These are phyloP conservation scores for Lactarius deliciosus DNA, from an alignment of 768 basidiomycete species.

Conservation along the genomic window DNA sequence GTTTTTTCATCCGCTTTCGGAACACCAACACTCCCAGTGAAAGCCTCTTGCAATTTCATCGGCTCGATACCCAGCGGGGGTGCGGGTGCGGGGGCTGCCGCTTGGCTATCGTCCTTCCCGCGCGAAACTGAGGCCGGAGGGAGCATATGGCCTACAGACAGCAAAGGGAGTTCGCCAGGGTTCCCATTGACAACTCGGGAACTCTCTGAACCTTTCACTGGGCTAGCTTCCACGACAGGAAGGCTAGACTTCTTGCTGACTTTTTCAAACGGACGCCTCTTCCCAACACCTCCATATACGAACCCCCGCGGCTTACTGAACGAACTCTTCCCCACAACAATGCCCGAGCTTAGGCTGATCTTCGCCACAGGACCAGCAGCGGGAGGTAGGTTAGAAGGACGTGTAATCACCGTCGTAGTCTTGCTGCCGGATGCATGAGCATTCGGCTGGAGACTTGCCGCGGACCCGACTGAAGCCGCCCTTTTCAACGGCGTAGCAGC, in stretches of 20 bases:
- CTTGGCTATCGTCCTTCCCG: slow-evolving; percentile 4
- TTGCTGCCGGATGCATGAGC: slow-evolving; percentile 12
- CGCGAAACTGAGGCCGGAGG: background rate
- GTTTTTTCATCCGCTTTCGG: background rate
- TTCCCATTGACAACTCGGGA: background rate
- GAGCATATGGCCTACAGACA: background rate
- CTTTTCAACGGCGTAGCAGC: slow-evolving; percentile 16
- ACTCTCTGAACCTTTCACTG: slow-evolving; percentile 40
- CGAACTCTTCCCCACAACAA: slow-evolving; percentile 31
- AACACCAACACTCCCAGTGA: slow-evolving; percentile 2
- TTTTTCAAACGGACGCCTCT: slow-evolving; percentile 33
- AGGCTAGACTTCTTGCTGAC: slow-evolving; percentile 47
- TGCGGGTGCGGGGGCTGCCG: background rate
- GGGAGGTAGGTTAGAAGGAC: slow-evolving; percentile 7
- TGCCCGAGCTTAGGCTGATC: slow-evolving; percentile 32
- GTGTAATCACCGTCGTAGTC: background rate
- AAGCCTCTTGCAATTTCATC: slow-evolving; percentile 23
- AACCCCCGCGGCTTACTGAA: slow-evolving; percentile 14
- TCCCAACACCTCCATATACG: slow-evolving; percentile 30
- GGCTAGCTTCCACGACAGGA: slow-evolving; percentile 47
- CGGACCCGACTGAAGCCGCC: slow-evolving; percentile 11
- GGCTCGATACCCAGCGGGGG: slow-evolving; percentile 3
- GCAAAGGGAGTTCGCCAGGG: slow-evolving; percentile 8
- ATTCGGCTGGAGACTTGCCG: slow-evolving; percentile 2
- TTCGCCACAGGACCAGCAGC: slow-evolving; percentile 4